These are phyloP conservation scores for Populus simonii DNA, from an alignment of 345 rosid species.

Conservation along the genomic window DNA sequence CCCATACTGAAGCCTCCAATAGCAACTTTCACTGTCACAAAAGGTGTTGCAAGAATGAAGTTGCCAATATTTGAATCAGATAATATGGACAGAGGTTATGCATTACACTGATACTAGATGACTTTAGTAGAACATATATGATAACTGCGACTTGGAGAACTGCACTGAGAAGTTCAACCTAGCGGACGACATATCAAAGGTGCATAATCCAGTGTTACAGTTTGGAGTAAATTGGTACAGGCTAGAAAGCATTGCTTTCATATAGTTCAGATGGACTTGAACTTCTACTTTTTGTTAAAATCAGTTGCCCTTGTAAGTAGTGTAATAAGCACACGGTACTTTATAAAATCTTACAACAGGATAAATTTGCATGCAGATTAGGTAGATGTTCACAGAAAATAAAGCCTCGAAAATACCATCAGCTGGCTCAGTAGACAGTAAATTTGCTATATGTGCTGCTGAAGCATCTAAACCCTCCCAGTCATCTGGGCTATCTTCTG, in stretches of 20 bases:
- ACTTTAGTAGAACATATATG: not conserved
- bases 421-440: conserved; percentile 35
- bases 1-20: conserved; percentile 39
- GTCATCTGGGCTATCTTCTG: conserved; percentile 32
- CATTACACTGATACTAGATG: not conserved
- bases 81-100: not conserved
- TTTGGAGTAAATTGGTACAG: not conserved
- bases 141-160: not conserved
- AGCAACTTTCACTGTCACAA: conserved; percentile 30
- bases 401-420: conserved; percentile 17
- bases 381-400: not conserved
- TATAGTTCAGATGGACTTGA: not conserved
- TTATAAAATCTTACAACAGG: not conserved
- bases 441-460: conserved; percentile 35
- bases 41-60: not conserved
- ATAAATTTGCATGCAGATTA: not conserved
- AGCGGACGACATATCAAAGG: not conserved
- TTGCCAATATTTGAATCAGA: not conserved
- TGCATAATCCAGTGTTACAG: not conserved
- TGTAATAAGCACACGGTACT: not conserved
- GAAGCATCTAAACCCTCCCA: conserved; percentile 37
- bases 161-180: not conserved
- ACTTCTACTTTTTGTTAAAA: not conserved
- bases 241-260: not conserved
- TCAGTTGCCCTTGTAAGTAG: not conserved